Evolutionary conservation across 306 rosid genomes (phyloP), one percentile per base, ranked within the genome.

Genomic region (Vachellia collinsii): DNA sequence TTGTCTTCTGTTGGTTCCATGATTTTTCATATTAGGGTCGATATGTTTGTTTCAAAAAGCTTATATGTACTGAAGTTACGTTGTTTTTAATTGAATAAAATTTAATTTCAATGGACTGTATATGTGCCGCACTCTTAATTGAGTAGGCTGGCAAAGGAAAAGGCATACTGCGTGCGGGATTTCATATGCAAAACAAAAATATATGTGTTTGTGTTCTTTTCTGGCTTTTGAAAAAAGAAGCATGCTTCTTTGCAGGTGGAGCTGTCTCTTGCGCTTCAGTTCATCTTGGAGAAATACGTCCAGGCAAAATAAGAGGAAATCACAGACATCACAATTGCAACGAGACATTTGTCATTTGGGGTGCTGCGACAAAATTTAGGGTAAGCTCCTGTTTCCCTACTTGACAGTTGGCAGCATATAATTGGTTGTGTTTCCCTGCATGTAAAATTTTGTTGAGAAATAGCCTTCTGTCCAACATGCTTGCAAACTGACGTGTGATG

Each of bases 291-390:
- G 89, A 89, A 82, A 88, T 91, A 67, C 87, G 81, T 64, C 93
- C 93, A 0, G 92, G 91, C n/a, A 77, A 67, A 56, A 39, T 86
- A n/a, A 83, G 93, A 68, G 97, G 93, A 79, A 91, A 89, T 73
- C 92, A 91, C 74, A 89, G 93, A 70, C 97, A 91, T 76, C 63
- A 86, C 74, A 62, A 86, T 29, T 86, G 92, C 74, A 91, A 91
- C 6, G 97, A 91, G 82, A 91, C 97, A 19, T 81, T 91, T 88
- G 88, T 91, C 84, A 84, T 91, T 12, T 91, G 97, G 97, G 97
- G 97, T 62, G 93, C 93, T 73, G 67, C 83, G 75, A 91, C 90
- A 54, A 85, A 73, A 83, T 88, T 85, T 64, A 83, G 93, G 83
- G 96, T 91, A 85, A 85, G 90, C 48, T 76, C 14, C 11, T 59